A percentile compares a stretch with the other conserved stretches of the same genome.
These are phyloP conservation scores for Trichoderma sp. DNA, from an alignment of 2,329 filamentous ascomycete genomes.

Conservation along the genomic window DNA sequence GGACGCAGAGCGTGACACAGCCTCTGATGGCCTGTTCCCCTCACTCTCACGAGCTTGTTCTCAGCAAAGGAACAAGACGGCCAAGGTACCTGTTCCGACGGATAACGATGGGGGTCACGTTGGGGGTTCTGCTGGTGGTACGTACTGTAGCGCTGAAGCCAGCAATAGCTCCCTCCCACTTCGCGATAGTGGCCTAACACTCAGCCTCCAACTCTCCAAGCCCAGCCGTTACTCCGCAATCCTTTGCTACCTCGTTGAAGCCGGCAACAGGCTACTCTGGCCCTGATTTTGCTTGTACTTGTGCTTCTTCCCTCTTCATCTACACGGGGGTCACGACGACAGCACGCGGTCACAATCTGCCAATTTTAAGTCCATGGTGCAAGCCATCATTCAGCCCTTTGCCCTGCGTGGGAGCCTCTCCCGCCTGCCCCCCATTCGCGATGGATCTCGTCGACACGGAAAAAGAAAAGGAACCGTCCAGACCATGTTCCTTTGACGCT, in stretches of 20 bases:
- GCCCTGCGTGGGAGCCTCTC: background rate
- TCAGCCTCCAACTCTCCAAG: background rate
- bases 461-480: background rate
- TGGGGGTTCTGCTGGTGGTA: conserved; percentile 1
- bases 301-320: background rate
- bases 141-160: no score
- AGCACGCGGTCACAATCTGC: background rate
- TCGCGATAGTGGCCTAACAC: background rate
- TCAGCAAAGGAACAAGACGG: background rate
- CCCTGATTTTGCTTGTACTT: no score
- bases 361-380: background rate
- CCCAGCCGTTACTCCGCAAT: background rate
- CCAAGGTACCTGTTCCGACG: background rate
- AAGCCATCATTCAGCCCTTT: background rate
- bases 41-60: background rate
- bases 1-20: background rate
- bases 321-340: conserved; percentile 13
- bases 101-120: background rate
- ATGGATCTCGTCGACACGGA: background rate
- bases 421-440: conserved; percentile 14
- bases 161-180: background rate
- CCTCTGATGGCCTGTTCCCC: background rate
- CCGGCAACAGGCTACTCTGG: background rate
- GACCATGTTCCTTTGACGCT: background rate
- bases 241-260: background rate